Conservation (phyloP, 345 rosid genomes). For the Excoecaria cochinchinensis region DNA sequence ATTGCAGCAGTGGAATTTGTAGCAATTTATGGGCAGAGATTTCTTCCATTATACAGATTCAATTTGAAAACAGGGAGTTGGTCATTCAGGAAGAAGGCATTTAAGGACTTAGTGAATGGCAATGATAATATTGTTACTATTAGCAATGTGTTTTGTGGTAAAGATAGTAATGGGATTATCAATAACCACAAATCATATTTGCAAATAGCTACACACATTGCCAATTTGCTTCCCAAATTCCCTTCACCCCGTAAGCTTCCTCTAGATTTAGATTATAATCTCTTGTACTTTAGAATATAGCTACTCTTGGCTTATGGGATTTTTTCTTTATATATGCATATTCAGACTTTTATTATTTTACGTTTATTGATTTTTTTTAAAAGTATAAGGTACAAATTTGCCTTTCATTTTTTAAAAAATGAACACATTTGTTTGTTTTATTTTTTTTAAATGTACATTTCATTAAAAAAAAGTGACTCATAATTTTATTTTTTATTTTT, state of each 20-base stretch:
- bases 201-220: conserved; percentile 27
- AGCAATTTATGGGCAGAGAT: conserved; percentile 47
- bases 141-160: not conserved
- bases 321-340: not conserved
- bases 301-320: not conserved
- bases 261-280: conserved; percentile 16
- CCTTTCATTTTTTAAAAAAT: no score
- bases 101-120: conserved; percentile 18
- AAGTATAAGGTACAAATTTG: no score
- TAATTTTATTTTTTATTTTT: no score
- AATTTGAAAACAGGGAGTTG: conserved; percentile 44
- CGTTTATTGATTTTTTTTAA: no score
- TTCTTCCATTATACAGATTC: conserved; percentile 49
- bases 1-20: conserved; percentile 48
- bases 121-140: not conserved
- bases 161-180: not conserved
- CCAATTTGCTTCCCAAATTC: conserved; percentile 43
- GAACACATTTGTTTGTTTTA: no score
- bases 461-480: no score
- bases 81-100: conserved; percentile 33
- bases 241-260: conserved; percentile 22
- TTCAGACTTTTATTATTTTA: not conserved
- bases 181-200: conserved; percentile 10
- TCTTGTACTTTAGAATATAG: conserved; percentile 36
- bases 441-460: no score